Evolutionary conservation across 1,284 basidiomycete species (phyloP), one percentile per base, ranked within the genome.

Genomic region (Naganishia cerealis): DNA sequence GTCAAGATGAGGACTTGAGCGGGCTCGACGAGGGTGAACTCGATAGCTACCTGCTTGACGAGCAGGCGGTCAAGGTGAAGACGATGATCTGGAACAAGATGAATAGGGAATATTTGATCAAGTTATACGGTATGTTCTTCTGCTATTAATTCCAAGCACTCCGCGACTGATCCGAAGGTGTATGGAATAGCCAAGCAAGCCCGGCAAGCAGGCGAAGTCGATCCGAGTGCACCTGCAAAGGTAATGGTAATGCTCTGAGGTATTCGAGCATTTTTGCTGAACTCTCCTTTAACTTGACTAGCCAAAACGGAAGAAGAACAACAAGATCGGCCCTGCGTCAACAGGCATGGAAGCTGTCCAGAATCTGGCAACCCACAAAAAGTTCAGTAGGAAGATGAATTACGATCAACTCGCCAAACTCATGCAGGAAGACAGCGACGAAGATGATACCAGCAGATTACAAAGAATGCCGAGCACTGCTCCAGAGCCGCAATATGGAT

Each of bases 21-120:
- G 79, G 77, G 15, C 70, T 75, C 33, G 91, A 99, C 80, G 96
- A 99, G 75, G 92, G 89, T 8, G 96, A 99, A 79, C 84, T 99
- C 55, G 92, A 98, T 77, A 83, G 82, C 33, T 93, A 91, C 82
- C 78, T 96, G 68, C 81, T 97, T 57, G 88, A 85, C 13, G 88
- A 91, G 56, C 90, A 91, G 33, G 95, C 98, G 79, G 89, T 92
- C 7, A 87, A 86, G 77, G 86, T 93, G 76, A 96, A 94, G 78
- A 93, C 95, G 76, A 87, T 94, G 33, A 87, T 99, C 21, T 99
- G 96, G 96, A 91, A 98, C 70, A 93, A 95, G 80, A 85, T 94
- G 77, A 99, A 99, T 81, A 87, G 87, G 72, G 93, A 96, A 65
- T 99, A 96, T 82, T 82, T 99, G 59, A 91, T 96, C 78, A 88